phyloP scores from a whole-genome alignment of 441 rosid genomes.

The Flueggea neowawraea region DNA sequence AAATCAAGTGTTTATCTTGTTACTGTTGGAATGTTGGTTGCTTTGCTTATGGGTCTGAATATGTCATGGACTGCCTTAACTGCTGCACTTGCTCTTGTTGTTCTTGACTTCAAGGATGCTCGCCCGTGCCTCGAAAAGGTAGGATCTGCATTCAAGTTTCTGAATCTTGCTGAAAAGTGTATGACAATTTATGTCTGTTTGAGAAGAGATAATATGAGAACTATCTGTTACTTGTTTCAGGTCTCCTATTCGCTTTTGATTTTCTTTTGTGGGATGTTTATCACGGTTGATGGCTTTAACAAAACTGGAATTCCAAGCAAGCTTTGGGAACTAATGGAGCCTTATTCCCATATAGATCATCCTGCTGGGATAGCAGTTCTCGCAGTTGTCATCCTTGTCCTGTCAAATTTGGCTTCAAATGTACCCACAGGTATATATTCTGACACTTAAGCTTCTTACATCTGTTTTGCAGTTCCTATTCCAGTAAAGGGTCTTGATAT shows the following conservation, averaged over 20 bases:
- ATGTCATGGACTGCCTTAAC: slow-evolving; percentile 91
- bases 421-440: slow-evolving; percentile 67
- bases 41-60: slow-evolving; percentile 59
- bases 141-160: slow-evolving; percentile 3
- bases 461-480: too few species aligned
- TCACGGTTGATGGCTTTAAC: slow-evolving; percentile 77
- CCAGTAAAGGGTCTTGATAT: too few species aligned
- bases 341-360: slow-evolving; percentile 46
- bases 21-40: slow-evolving; percentile 63
- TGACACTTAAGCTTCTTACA: too few species aligned
- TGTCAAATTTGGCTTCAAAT: slow-evolving; percentile 79
- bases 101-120: slow-evolving; percentile 86
- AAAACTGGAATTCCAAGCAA: slow-evolving; percentile 74
- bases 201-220: neutral
- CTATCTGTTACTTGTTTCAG: slow-evolving; percentile 20
- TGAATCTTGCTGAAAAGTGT: too few species aligned
- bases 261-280: slow-evolving; percentile 93
- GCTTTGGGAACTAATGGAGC: slow-evolving; percentile 73
- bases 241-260: slow-evolving; percentile 76
- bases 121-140: slow-evolving; percentile 76
- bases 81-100: slow-evolving; percentile 74
- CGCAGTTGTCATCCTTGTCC: slow-evolving; percentile 53
- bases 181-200: too few species aligned
- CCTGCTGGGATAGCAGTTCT: slow-evolving; percentile 51
- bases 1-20: slow-evolving; percentile 56